Evolutionary conservation across 306 rosid genomes (phyloP), one percentile per base, ranked within the genome.

Genomic region (Vachellia pachyceras): DNA sequence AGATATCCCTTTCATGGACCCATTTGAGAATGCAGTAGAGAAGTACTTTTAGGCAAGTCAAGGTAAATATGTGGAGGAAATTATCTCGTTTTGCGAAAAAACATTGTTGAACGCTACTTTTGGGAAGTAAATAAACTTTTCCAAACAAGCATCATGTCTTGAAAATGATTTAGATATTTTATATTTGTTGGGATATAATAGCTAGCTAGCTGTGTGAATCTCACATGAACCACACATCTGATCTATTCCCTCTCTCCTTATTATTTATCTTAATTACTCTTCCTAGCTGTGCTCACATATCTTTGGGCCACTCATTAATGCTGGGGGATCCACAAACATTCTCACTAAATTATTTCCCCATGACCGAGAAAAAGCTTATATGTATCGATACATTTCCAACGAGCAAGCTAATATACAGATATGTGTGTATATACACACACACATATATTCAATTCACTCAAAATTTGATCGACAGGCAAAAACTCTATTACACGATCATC

Each of bases 311-410:
- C 71, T 66, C 71, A 20, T 66, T 8, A 15, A 37, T 66, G 46
- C 68, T 29, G 68, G 68, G 68, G 68, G 68, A 61, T 61, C 40
- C 68, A 29, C 68, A 61, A 29, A 61, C 68, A 61, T 61, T 61
- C 68, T 61, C 68, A 61, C 8, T 29, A 61, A 58, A 58, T 61
- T 61, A 29, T 61, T 61, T 29, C 9, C 8, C 5, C 14, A 60
- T 5, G 25, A 25, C 17, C 36, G 23, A 8, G 65, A 11, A 23
- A n/a, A 57, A 58, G 10, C 13, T 1, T 1, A 1, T 5, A 25
- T 25, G 14, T 12, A 23, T 58, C 36, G 23, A 22, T 3, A 58
- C 37, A 58, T 58, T 23, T 58, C 17, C 36, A 58, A 10, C 10
- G 66, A 58, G 66, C 14, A 20, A n/a, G 11, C 5, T 10, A 57